Evolutionary conservation across 2,329 filamentous ascomycete genomes (phyloP).

Genomic region (Calonectria naviculata): DNA sequence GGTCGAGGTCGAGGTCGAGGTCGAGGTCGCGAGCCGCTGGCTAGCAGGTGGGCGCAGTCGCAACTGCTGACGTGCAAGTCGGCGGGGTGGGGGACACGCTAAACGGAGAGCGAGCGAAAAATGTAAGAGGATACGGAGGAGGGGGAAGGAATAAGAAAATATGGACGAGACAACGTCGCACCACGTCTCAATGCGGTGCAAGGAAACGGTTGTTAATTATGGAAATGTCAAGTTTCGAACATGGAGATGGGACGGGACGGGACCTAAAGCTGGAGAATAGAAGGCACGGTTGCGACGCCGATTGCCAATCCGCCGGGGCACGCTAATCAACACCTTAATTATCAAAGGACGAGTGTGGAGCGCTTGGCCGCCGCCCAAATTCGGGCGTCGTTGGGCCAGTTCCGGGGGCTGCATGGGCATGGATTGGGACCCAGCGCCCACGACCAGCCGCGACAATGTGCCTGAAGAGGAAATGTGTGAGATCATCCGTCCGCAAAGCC

Average conservation of each 20-base stretch:
- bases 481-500: background rate
- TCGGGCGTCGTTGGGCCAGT: background rate
- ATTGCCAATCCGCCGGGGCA: constrained; percentile 13
- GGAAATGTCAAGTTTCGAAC: background rate
- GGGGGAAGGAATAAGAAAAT: background rate
- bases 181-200: background rate
- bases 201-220: background rate
- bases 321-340: constrained; percentile 20
- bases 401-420: constrained; percentile 5
- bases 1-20: background rate
- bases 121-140: background rate
- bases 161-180: background rate
- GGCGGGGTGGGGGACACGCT: background rate
- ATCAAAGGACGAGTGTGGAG: constrained; percentile 3
- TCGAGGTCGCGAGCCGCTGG: background rate
- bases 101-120: background rate
- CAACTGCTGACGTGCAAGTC: background rate
- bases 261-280: background rate
- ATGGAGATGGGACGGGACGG: background rate
- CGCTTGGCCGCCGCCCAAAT: background rate
- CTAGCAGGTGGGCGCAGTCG: background rate
- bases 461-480: background rate
- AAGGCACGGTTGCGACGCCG: background rate
- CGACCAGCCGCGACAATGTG: background rate
- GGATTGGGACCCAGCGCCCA: background rate